A percentile compares a stretch with the other conserved stretches of the same genome.
Conservation (phyloP, 805 yeast species). For the Phaffomyces antillensis region DNA sequence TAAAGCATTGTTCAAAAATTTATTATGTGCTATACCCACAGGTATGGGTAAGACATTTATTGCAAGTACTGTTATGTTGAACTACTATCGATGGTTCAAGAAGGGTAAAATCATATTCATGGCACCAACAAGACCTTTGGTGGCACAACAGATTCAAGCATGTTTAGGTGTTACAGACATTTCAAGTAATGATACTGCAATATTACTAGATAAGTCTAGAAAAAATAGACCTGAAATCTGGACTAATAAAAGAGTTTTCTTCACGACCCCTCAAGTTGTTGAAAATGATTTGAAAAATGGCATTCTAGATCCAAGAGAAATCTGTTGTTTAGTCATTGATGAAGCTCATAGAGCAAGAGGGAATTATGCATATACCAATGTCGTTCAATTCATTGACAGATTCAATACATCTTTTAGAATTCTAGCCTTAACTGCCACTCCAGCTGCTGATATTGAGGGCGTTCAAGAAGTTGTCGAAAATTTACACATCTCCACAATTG, state of each 20-base stretch:
- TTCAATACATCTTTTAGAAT: slow-evolving; percentile 64
- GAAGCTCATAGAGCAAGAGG: slow-evolving; percentile 96
- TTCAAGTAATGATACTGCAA: slow-evolving; percentile 69
- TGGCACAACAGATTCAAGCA: slow-evolving; percentile 93
- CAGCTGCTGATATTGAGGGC: slow-evolving; percentile 80
- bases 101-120: slow-evolving; percentile 77
- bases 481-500: slow-evolving; percentile 66
- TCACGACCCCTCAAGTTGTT: slow-evolving; percentile 94
- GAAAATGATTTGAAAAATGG: slow-evolving; percentile 83
- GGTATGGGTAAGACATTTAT: slow-evolving; percentile 97
- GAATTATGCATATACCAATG: slow-evolving; percentile 80
- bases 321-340: slow-evolving; percentile 78
- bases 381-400: slow-evolving; percentile 58
- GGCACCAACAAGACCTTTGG: slow-evolving; percentile 97
- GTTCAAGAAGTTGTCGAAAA: slow-evolving; percentile 81
- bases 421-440: slow-evolving; percentile 92
- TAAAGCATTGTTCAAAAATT: slow-evolving; percentile 63
- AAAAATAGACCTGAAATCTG: slow-evolving; percentile 70
- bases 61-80: slow-evolving; percentile 90
- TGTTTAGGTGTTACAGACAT: slow-evolving; percentile 85
- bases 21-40: slow-evolving; percentile 89
- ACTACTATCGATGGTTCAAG: slow-evolving; percentile 81
- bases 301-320: slow-evolving; percentile 61
- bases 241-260: slow-evolving; percentile 71
- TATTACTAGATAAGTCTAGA: slow-evolving; percentile 54